Evolutionary conservation across 2,329 filamentous ascomycete species (phyloP).

Genomic region (Xylariaceae sp.): DNA sequence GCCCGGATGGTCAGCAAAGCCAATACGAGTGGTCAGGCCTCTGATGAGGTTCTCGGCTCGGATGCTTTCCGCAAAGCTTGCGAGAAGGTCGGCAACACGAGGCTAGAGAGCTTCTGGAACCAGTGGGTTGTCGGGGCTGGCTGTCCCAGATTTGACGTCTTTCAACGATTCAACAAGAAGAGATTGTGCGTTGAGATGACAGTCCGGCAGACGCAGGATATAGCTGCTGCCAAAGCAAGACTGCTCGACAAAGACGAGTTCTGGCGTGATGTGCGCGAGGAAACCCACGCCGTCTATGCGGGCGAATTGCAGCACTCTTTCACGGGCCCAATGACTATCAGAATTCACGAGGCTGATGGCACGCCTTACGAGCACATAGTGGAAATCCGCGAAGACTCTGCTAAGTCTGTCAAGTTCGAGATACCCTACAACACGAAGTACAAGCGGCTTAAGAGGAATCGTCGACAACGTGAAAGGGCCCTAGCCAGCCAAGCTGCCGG

Average conservation of each 20-base stretch:
- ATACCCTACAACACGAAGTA: slow-evolving; percentile 99
- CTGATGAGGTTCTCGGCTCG: slow-evolving; percentile 66
- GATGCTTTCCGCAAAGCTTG: slow-evolving; percentile 75
- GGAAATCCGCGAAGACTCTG: slow-evolving; percentile 80
- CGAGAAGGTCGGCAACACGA: slow-evolving; percentile 81
- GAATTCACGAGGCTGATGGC: slow-evolving; percentile 95
- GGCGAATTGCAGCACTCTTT: slow-evolving; percentile 72
- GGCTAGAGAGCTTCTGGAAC: slow-evolving; percentile 82
- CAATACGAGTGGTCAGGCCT: slow-evolving; percentile 53
- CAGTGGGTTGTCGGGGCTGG: slow-evolving; percentile 89
- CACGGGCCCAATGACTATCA: slow-evolving; percentile 92
- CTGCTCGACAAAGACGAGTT: slow-evolving; percentile 66
- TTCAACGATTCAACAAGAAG: slow-evolving; percentile 95
- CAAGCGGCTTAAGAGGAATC: slow-evolving; percentile 85
- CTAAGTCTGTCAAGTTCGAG: slow-evolving; percentile 70
- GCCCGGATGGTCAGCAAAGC: slow-evolving; percentile 80
- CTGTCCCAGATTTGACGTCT: slow-evolving; percentile 79
- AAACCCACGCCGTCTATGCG: slow-evolving; percentile 59
- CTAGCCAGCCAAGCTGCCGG: slow-evolving; percentile 29
- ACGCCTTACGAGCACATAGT: slow-evolving; percentile 98
- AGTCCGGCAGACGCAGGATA: slow-evolving; percentile 66
- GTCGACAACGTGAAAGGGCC: slow-evolving; percentile 53
- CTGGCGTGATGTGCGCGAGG: slow-evolving; percentile 76
- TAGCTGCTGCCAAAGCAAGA: slow-evolving; percentile 36
- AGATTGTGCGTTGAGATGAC: slow-evolving; percentile 88